Evolutionary conservation across 305 asterid species (phyloP).

Genomic region (Fraxinus baroniana): DNA sequence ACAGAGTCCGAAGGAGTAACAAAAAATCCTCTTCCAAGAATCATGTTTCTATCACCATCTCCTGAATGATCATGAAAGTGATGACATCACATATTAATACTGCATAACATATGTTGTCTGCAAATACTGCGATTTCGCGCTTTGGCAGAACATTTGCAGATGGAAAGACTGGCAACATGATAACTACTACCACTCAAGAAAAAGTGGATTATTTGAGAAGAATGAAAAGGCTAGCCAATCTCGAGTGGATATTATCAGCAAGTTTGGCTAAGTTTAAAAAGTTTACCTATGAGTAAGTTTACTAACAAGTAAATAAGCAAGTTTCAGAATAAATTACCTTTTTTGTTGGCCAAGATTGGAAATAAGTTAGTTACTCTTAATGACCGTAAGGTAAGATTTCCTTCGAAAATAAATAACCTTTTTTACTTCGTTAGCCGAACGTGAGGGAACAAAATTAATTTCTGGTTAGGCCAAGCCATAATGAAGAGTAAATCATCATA

Average conservation of each 20-base stretch:
- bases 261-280: neutral
- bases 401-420: neutral
- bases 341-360: neutral
- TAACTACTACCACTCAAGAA: neutral
- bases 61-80: constrained; percentile 47
- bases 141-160: neutral
- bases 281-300: neutral
- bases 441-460: neutral
- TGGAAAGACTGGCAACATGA: neutral
- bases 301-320: neutral
- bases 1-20: constrained; percentile 99
- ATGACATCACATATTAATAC: constrained; percentile 14
- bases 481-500: neutral
- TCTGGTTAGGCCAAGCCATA: neutral
- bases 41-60: constrained; percentile 98
- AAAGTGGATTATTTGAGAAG: neutral
- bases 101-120: neutral
- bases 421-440: neutral
- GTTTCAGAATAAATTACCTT: neutral
- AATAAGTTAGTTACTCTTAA: neutral
- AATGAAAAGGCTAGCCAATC: neutral
- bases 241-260: neutral
- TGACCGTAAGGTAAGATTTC: neutral
- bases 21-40: constrained; percentile 83
- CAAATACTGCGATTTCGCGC: neutral